Percentiles rank a stretch among this genome's conserved stretches.
phyloP scores from a whole-genome alignment of 805 yeast species.

The Kluyveromyces dobzhanskii region DNA sequence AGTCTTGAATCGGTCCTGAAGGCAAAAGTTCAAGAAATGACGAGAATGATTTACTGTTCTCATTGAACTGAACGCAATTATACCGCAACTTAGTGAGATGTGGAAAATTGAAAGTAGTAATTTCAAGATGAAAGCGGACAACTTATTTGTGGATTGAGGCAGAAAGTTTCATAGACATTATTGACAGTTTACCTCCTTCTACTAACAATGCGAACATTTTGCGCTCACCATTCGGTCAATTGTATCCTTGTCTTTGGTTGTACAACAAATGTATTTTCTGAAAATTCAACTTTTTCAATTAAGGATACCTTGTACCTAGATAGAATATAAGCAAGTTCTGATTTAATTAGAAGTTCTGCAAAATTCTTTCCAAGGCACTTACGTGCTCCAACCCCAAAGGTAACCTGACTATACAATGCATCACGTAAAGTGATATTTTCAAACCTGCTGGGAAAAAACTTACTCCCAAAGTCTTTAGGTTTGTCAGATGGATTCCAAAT shows the following conservation, averaged over 20 bases:
- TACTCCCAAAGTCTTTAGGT: background rate
- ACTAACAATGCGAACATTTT: no score
- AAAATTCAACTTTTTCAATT: background rate
- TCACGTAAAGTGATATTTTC: conserved; percentile 1
- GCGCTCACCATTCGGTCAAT: background rate
- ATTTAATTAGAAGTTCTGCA: background rate
- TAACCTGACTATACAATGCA: conserved; percentile 1
- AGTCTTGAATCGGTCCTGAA: no score
- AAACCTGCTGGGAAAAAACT: background rate
- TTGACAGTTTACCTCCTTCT: no score
- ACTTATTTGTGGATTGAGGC: no score
- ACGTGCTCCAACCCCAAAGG: conserved; percentile 1
- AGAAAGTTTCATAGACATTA: no score
- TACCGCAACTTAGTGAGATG: no score
- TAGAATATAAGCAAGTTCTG: background rate
- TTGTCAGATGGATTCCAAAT: conserved; percentile 1
- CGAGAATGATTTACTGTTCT: no score
- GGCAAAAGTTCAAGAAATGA: no score
- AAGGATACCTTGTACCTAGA: background rate
- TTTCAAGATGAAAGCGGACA: no score
- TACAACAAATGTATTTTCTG: background rate
- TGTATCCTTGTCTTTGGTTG: background rate
- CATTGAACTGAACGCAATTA: no score
- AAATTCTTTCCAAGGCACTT: conserved; percentile 1
- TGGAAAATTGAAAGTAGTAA: no score